phyloP scores from a whole-genome alignment of 768 basidiomycete genomes.

The Mycena rebaudengoi region DNA sequence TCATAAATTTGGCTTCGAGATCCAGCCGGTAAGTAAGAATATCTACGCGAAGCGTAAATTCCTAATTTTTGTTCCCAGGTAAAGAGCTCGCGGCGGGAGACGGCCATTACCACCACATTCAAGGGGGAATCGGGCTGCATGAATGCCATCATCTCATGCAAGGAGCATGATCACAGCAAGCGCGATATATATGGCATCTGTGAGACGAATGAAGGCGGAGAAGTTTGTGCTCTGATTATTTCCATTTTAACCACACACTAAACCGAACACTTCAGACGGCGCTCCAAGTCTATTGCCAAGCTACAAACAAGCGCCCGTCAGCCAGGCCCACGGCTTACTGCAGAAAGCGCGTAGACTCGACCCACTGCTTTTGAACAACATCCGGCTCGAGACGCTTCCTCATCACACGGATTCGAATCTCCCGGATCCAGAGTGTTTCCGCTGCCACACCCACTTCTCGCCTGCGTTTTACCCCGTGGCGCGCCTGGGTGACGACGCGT shows the following conservation, averaged over 20 bases:
- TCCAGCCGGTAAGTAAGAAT: slow-evolving; percentile 70
- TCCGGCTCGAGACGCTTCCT: slow-evolving; percentile 46
- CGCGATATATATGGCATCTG: slow-evolving; percentile 84
- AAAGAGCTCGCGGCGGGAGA: slow-evolving; percentile 79
- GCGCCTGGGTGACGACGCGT: slow-evolving; percentile 17
- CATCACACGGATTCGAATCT: slow-evolving; percentile 27
- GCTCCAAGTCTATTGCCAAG: slow-evolving; percentile 84
- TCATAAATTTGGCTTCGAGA: slow-evolving; percentile 91
- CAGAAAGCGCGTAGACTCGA: slow-evolving; percentile 92
- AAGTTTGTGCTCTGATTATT: slow-evolving; percentile 60
- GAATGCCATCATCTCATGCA: slow-evolving; percentile 80
- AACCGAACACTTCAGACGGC: slow-evolving; percentile 70
- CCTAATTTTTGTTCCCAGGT: slow-evolving; percentile 53
- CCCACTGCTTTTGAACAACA: slow-evolving; percentile 57
- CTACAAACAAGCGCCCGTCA: slow-evolving; percentile 83
- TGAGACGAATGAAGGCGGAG: slow-evolving; percentile 81
- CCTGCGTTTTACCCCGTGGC: slow-evolving; percentile 72
- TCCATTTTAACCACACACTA: not conserved
- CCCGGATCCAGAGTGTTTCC: slow-evolving; percentile 58
- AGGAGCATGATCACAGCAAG: slow-evolving; percentile 72
- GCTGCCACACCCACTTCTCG: slow-evolving; percentile 75
- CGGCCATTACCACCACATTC: slow-evolving; percentile 72
- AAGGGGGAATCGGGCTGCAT: slow-evolving; percentile 83
- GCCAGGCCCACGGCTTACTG: slow-evolving; percentile 83
- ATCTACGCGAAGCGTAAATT: not conserved